Evolutionary conservation across 805 yeast genomes (phyloP), one percentile per base, ranked within the genome.

Genomic region (Phaffomyces thermotolerans): DNA sequence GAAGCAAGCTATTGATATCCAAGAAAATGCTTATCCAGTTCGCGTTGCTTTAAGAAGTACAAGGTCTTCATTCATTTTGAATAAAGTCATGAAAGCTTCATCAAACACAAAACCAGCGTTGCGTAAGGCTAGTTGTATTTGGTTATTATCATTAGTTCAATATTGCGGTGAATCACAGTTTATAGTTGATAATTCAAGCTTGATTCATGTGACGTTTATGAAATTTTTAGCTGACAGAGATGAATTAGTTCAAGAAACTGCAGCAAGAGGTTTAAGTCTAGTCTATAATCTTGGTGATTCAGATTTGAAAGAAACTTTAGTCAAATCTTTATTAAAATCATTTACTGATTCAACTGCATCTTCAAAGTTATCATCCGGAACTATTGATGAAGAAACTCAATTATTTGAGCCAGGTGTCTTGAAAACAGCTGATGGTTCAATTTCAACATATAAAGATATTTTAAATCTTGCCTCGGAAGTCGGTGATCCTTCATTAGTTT

Each of bases 401-500:
- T 65, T 91, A 12, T 91, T 91, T 59, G 95, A 87, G 36, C 81
- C 85, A 2, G 96, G 95, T 33, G 71, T 78, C 5, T 64, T 91
- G 52, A 82, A 75, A 40, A 86, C 96, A 0, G 83, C 81, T 38
- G 93, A 85, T 48, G 89, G 91, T 1, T 84, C 95, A 0, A 79
- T 91, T 4, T 84, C 95, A 0, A 90, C 98, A 0, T 91, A 91
- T 60, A 86, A 84, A 54, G 99, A 91, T 62, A 86, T 91, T 27
- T 69, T 91, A 53, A 85, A 71, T 53, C 68, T 91, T 40, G 97
- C 99, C 0, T 79, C 93, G 1, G 99, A 91, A 58, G 95, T 89
- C 9, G 98, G 98, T 25, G 96, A 91, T 62, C 96, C 98, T 13
- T 77, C 93, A 51, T 73, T 91, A 51, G 96, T 91, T 5, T 91